A percentile compares a stretch with the other conserved stretches of the same genome.
These are phyloP conservation scores for Colletotrichum sp. DNA, from an alignment of 2,329 filamentous ascomycete species.

Conservation along the genomic window DNA sequence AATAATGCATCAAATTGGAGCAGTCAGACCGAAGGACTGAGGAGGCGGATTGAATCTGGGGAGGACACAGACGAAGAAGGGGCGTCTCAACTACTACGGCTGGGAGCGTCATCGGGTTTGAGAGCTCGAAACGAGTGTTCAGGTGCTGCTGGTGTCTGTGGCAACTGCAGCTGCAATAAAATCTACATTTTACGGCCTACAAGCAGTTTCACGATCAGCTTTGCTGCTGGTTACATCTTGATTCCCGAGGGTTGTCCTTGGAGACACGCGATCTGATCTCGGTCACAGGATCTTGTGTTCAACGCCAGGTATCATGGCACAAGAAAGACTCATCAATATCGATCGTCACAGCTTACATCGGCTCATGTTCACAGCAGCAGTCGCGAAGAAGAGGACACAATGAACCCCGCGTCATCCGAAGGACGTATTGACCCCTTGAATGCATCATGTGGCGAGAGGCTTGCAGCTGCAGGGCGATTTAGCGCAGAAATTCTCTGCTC, in stretches of 20 bases:
- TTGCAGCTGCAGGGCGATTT: constrained; percentile 4
- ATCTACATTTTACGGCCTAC: background rate
- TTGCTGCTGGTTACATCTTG: background rate
- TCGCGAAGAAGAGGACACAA: background rate
- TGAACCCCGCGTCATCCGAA: constrained; percentile 6
- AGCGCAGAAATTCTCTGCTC: background rate
- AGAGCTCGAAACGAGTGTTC: background rate
- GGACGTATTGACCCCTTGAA: background rate
- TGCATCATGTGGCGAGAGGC: constrained; percentile 13
- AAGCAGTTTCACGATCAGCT: background rate
- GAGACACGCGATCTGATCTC: background rate
- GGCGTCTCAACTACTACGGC: background rate
- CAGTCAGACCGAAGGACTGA: background rate
- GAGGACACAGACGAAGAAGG: background rate
- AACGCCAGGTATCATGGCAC: background rate
- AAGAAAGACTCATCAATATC: background rate
- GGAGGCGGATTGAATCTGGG: background rate
- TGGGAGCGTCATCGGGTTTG: background rate
- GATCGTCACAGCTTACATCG: background rate
- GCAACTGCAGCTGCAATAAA: constrained; percentile 14
- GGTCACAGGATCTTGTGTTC: background rate
- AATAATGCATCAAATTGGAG: background rate
- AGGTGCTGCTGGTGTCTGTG: constrained; percentile 1
- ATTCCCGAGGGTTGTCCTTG: background rate
- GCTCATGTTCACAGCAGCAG: background rate